A percentile compares a stretch with the other conserved stretches of the same genome.
Evolutionary conservation across 1,284 basidiomycete species (phyloP).

Genomic region (Sporisorium reilianum): DNA sequence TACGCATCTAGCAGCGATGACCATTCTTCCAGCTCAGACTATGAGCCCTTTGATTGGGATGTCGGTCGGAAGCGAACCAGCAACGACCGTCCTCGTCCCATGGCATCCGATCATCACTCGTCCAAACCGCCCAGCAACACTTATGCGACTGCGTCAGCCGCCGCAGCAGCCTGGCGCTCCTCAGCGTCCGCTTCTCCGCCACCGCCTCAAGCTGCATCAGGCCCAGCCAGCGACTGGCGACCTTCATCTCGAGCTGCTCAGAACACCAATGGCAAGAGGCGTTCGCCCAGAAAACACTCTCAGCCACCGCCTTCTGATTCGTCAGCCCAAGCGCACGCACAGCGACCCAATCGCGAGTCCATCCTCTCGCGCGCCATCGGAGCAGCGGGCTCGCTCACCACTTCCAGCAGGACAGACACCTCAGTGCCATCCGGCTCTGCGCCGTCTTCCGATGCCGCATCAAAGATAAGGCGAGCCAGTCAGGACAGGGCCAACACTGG

Average conservation of each 20-base stretch:
- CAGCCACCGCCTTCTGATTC: conserved; percentile 22
- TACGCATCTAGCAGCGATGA: conserved; percentile 45
- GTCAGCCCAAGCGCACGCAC: conserved; percentile 4
- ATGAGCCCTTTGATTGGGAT: conserved; percentile 57
- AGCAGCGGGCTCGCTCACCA: conserved; percentile 14
- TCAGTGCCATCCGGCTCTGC: conserved; percentile 6
- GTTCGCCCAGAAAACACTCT: conserved; percentile 22
- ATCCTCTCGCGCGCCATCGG: conserved; percentile 30
- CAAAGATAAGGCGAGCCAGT: conserved; percentile 12
- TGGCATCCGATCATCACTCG: conserved; percentile 15
- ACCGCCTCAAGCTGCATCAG: conserved; percentile 10
- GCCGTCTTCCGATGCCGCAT: not conserved
- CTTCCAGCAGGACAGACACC: conserved; percentile 7
- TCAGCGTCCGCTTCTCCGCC: conserved; percentile 16
- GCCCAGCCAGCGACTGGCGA: conserved; percentile 9
- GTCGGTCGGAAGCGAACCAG: conserved; percentile 37
- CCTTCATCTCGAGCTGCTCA: conserved; percentile 18
- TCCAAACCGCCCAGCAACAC: conserved; percentile 10
- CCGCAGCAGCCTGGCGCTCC: conserved; percentile 13
- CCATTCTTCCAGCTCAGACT: conserved; percentile 45
- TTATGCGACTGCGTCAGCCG: conserved; percentile 7
- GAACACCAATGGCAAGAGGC: conserved; percentile 2
- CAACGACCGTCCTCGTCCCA: conserved; percentile 30
- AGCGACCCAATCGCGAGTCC: conserved; percentile 21
- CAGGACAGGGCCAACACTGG: conserved; percentile 6